A percentile compares a stretch with the other conserved stretches of the same genome.
Conservation (phyloP, 352 stramenopile species). For the Pythium pectinolyticum region DNA sequence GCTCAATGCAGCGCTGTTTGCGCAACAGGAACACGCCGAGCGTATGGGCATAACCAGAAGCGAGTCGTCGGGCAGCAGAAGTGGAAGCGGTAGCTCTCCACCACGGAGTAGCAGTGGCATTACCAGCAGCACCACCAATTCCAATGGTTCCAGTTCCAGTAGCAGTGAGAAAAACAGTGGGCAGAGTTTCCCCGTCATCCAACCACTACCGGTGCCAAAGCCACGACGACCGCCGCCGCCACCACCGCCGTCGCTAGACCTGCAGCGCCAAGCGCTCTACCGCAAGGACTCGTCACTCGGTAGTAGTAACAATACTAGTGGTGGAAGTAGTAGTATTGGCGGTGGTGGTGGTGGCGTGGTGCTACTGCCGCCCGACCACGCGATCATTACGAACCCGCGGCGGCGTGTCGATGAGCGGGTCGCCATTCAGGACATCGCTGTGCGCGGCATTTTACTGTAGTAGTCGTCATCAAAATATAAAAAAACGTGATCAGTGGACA, state of each 20-base stretch:
- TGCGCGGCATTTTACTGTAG: slow-evolving; percentile 16
- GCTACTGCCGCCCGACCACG: neutral
- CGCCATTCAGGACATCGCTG: slow-evolving; percentile 19
- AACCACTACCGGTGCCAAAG: neutral
- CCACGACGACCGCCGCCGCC: neutral
- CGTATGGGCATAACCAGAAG: neutral
- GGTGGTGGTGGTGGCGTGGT: neutral
- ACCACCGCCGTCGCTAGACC: neutral
- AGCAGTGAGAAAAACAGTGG: too few species aligned
- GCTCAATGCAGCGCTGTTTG: slow-evolving; percentile 15
- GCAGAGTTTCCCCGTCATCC: too few species aligned
- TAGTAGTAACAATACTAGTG: too few species aligned
- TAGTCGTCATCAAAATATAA: too few species aligned
- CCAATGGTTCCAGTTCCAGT: too few species aligned
- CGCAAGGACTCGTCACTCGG: neutral
- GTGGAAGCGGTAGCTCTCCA: neutral
- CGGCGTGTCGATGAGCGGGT: slow-evolving; percentile 17
- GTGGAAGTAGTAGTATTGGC: too few species aligned
- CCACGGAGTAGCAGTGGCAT: neutral
- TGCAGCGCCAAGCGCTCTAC: neutral
- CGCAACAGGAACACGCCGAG: slow-evolving; percentile 11
- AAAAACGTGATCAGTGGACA: too few species aligned
- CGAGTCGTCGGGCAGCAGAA: neutral
- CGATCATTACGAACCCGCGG: neutral
- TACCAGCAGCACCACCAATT: too few species aligned